Evolutionary conservation across 1,284 basidiomycete species (phyloP).

Genomic region (Fomitopsis schrenkii): DNA sequence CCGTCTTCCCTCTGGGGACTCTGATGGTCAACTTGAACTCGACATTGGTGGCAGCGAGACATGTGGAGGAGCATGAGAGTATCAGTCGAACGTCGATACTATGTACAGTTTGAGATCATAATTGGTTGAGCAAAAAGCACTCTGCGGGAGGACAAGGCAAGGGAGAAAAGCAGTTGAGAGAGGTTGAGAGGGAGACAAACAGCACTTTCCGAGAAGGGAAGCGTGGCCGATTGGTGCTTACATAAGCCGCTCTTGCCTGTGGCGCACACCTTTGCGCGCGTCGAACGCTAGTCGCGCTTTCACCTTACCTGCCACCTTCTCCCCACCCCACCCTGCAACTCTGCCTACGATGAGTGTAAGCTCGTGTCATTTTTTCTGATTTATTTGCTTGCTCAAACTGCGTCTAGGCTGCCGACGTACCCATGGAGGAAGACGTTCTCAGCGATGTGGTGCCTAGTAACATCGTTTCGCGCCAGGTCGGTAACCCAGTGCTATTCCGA

Average conservation of each 20-base stretch:
- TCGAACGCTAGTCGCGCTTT: neutral
- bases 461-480: slow-evolving; percentile 76
- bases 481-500: slow-evolving; percentile 62
- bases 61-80: neutral
- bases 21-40: no score
- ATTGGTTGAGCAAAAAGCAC: no score
- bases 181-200: no score
- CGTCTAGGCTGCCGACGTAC: slow-evolving; percentile 7
- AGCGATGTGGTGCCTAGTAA: slow-evolving; percentile 81
- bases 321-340: neutral
- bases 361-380: neutral
- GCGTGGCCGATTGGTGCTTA: neutral
- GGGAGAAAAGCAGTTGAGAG: neutral
- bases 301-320: neutral
- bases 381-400: neutral
- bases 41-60: no score
- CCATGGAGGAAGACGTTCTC: slow-evolving; percentile 69
- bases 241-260: neutral
- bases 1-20: no score
- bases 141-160: neutral
- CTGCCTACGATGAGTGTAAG: slow-evolving; percentile 4
- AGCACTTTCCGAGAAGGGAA: neutral
- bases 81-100: no score
- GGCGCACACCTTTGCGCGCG: neutral
- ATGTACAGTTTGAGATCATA: no score